A percentile compares a stretch with the other conserved stretches of the same genome.
phyloP scores from a whole-genome alignment of 2,329 filamentous ascomycete species.

The Bipolaris gigantea region DNA sequence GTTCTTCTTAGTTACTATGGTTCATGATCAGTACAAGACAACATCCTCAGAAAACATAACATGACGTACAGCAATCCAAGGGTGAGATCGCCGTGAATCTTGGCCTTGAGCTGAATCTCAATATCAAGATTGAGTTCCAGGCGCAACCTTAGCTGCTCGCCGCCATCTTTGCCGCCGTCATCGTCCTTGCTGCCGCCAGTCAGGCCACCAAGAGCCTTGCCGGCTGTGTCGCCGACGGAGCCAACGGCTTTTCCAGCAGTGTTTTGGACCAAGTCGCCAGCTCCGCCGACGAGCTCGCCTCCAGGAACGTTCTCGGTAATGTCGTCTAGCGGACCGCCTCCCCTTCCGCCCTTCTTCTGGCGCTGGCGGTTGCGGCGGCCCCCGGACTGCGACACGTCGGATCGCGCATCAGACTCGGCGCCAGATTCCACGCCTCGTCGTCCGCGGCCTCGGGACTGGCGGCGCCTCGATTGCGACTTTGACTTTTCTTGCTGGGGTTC shows the following conservation, averaged over 20 bases:
- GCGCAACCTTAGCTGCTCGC: slow-evolving; percentile 58
- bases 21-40: slow-evolving; percentile 17
- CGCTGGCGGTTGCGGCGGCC: slow-evolving; percentile 60
- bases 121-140: slow-evolving; percentile 65
- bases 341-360: slow-evolving; percentile 52
- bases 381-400: slow-evolving; percentile 56
- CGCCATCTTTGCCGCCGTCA: slow-evolving; percentile 39
- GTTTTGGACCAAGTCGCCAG: slow-evolving; percentile 59
- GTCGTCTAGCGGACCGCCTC: slow-evolving; percentile 55
- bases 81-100: slow-evolving; percentile 66
- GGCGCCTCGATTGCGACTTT: slow-evolving; percentile 51
- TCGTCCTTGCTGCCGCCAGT: slow-evolving; percentile 49
- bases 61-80: slow-evolving; percentile 55
- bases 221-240: slow-evolving; percentile 47
- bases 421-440: slow-evolving; percentile 53
- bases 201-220: slow-evolving; percentile 52
- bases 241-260: slow-evolving; percentile 58
- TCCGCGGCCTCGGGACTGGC: slow-evolving; percentile 55
- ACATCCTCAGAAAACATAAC: no score
- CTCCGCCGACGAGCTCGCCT: slow-evolving; percentile 56
- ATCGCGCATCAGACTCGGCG: slow-evolving; percentile 57
- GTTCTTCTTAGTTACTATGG: slow-evolving; percentile 32
- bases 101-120: slow-evolving; percentile 66
- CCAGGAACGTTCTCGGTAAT: slow-evolving; percentile 59
- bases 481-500: slow-evolving; percentile 52